Conservation (phyloP, 2,329 filamentous ascomycete species). For the Xylaria sp. region DNA sequence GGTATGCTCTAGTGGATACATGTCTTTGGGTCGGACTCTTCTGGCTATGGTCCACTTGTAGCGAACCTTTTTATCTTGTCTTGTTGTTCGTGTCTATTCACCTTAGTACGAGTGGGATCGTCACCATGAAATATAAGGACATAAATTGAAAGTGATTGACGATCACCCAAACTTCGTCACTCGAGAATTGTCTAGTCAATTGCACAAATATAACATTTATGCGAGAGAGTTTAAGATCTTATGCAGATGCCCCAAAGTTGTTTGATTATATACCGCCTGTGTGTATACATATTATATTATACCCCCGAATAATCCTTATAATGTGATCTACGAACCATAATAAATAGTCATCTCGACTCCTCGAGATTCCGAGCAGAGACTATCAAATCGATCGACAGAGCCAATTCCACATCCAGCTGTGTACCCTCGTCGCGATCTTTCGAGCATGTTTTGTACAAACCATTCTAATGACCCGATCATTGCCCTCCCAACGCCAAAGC, state of each 20-base stretch:
- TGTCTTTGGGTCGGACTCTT: not conserved
- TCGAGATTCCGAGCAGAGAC: constrained; percentile 31
- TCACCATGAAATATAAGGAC: not conserved
- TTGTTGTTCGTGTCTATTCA: not conserved
- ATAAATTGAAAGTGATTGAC: not conserved
- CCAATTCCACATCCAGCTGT: constrained; percentile 36
- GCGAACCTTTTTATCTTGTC: not conserved
- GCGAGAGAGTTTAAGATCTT: not conserved
- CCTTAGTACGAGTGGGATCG: not conserved
- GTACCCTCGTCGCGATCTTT: constrained; percentile 5
- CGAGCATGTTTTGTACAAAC: constrained; percentile 19
- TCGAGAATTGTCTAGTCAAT: not conserved
- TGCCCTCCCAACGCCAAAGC: constrained; percentile 27
- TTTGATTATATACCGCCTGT: constrained; percentile 10
- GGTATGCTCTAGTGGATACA: not conserved
- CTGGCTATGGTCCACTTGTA: not conserved
- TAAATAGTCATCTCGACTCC: constrained; percentile 13
- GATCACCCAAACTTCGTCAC: not conserved
- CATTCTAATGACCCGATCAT: constrained; percentile 19
- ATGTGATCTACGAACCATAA: constrained; percentile 17
- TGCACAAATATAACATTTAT: not conserved
- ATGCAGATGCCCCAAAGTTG: not conserved
- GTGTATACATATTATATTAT: constrained; percentile 25
- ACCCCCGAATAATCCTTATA: constrained; percentile 14
- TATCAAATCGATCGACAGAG: constrained; percentile 32